Evolutionary conservation across 2,329 filamentous ascomycete species (phyloP).

Genomic region (Cladosporium austrohemisphaericum): DNA sequence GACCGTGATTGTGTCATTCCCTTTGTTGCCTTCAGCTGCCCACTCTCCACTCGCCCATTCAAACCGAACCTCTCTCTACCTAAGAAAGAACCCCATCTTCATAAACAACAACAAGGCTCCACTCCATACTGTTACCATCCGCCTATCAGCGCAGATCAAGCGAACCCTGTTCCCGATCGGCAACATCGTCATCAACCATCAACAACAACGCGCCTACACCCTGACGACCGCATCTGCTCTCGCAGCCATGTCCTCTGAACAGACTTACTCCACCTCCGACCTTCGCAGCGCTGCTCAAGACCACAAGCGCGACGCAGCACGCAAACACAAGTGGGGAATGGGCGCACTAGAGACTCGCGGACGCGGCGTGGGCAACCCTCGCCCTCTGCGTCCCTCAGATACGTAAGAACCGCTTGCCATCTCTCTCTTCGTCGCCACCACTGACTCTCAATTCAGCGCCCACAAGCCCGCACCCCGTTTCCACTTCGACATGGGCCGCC

Average conservation of each 20-base stretch:
- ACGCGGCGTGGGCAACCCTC: constrained; percentile 30
- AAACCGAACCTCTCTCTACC: background rate
- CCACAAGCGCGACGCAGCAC: constrained; percentile 49
- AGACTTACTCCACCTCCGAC: constrained; percentile 48
- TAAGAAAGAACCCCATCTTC: constrained; percentile 1
- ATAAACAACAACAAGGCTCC: constrained; percentile 1
- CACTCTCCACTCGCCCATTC: background rate
- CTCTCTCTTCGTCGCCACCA: background rate
- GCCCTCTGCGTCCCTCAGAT: constrained; percentile 32
- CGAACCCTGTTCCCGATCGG: constrained; percentile 1
- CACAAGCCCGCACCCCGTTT: constrained; percentile 28
- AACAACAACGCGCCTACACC: constrained; percentile 3
- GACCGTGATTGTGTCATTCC: constrained; percentile 9
- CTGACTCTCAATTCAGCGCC: constrained; percentile 18
- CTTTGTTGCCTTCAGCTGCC: constrained; percentile 4
- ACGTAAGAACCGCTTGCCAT: constrained; percentile 24
- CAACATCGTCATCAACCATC: background rate
- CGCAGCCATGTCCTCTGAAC: constrained; percentile 40
- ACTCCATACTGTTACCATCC: background rate
- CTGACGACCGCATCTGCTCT: background rate
- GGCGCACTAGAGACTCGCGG: constrained; percentile 33
- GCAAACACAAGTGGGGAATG: constrained; percentile 50
- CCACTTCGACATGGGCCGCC: background rate
- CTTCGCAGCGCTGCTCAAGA: constrained; percentile 53
- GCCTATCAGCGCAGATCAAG: constrained; percentile 9